Evolutionary conservation across 129 eudicot species (phyloP), one percentile per base, ranked within the genome.

Genomic region (Apium graveolens): DNA sequence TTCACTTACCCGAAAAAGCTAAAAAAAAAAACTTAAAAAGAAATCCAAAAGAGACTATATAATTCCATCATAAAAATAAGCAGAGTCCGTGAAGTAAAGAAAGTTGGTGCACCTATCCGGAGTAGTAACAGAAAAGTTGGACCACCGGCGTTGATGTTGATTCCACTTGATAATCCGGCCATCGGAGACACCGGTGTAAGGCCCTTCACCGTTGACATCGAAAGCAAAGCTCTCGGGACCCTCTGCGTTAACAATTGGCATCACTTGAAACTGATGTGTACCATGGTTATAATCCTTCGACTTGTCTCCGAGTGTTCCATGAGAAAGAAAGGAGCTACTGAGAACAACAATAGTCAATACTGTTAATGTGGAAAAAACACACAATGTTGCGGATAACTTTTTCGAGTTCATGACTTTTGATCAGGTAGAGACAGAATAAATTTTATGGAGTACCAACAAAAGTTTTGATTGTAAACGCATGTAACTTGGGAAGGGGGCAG

Each of bases 181-280:
- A 20, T 65, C 71, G 21, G 71, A 65, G 71, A 65, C 38, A 29
- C 71, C 71, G 21, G 71, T 65, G 21, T 65, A 65, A 11, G 71
- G 71, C 16, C 71, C 71, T 65, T 29, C 71, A 27, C 71, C 39
- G 9, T 38, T 65, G 71, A 31, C 2, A 65, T 65, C 71, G 29
- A 65, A 65, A 0, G 71, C 71, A 65, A 65, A 65, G 38, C 71
- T 65, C 71, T 65, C 71, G 2, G 71, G 71, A 7, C 71, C 71
- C 39, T 2, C 71, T 11, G 71, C 71, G 0, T 31, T 31, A 29
- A 65, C 38, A 5, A 65, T 29, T 65, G 38, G 71, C 37, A 65
- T 65, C 38, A 29, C 21, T 31, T 65, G 9, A 65, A 65, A 65
- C 39, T 29, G 39, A 63, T 27, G 55, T 45, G 17, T 7, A 53